Percentiles rank a stretch among this genome's conserved stretches.
Conservation (phyloP, 305 asterid species). For the Fraxinus angustifolia region DNA sequence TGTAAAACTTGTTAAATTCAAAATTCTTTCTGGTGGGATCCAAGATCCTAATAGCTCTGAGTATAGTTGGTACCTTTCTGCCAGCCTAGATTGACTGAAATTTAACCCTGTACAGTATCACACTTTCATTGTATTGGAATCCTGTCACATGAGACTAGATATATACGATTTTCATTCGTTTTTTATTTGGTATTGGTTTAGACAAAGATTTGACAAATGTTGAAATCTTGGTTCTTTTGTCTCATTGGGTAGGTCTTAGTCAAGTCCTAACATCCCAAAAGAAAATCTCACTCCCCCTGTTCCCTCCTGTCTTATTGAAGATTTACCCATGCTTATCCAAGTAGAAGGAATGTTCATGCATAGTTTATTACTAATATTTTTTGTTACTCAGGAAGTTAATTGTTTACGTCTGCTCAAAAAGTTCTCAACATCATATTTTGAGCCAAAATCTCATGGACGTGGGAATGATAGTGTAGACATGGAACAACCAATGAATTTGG, state of each 20-base stretch:
- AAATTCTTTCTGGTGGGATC: background rate
- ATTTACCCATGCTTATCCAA: background rate
- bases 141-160: background rate
- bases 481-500: slow-evolving; percentile 43
- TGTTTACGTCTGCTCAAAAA: slow-evolving; percentile 74
- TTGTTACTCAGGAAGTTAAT: slow-evolving; percentile 50
- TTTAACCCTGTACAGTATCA: background rate
- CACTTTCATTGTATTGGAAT: background rate
- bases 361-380: slow-evolving; percentile 14
- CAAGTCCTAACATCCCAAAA: background rate
- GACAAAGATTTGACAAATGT: background rate
- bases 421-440: slow-evolving; percentile 71
- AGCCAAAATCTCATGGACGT: slow-evolving; percentile 46
- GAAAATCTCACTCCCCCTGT: background rate
- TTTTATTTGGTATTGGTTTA: background rate
- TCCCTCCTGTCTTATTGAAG: background rate
- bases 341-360: background rate
- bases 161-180: background rate
- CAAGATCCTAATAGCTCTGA: background rate
- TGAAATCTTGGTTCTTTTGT: background rate
- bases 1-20: background rate
- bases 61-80: background rate
- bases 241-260: background rate
- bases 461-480: slow-evolving; percentile 38
- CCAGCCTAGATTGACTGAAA: background rate